Percentiles rank a stretch among this genome's conserved stretches.
Evolutionary conservation across 352 stramenopile species (phyloP).

Genomic region (Halophytophthora batemanensis): DNA sequence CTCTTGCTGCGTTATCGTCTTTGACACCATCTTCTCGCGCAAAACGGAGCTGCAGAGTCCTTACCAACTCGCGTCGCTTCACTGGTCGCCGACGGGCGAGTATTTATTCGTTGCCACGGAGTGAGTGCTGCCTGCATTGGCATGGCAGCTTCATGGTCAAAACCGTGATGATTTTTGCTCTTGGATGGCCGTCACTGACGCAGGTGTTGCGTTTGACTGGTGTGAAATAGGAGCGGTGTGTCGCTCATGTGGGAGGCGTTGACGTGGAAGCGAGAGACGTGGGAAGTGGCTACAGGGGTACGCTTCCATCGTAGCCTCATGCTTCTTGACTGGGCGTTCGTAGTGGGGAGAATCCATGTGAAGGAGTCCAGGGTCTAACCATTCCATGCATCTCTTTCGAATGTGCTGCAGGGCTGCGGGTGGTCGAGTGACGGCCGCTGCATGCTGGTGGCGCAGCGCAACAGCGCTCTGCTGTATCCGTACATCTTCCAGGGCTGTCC

Average conservation of each 20-base stretch:
- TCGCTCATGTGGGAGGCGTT: conserved; percentile 80
- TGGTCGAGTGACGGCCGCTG: conserved; percentile 74
- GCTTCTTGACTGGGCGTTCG: neutral
- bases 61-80: conserved; percentile 39
- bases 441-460: conserved; percentile 60
- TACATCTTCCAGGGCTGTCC: conserved; percentile 62
- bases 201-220: neutral
- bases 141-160: neutral
- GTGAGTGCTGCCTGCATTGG: conserved; percentile 27
- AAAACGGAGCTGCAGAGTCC: conserved; percentile 62
- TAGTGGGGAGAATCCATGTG: neutral
- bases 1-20: conserved; percentile 49
- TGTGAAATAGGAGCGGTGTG: conserved; percentile 33
- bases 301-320: neutral
- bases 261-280: conserved; percentile 78
- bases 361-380: neutral
- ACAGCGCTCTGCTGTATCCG: conserved; percentile 57
- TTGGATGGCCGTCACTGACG: neutral
- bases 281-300: conserved; percentile 65
- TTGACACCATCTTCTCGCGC: conserved; percentile 54
- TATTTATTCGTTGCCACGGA: conserved; percentile 75
- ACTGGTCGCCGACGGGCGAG: conserved; percentile 81
- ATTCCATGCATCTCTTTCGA: neutral
- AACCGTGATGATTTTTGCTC: neutral
- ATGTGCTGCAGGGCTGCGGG: conserved; percentile 41